phyloP scores from a whole-genome alignment of 2,329 filamentous ascomycete species.

The Aspergillus oerlinghausenensis region DNA sequence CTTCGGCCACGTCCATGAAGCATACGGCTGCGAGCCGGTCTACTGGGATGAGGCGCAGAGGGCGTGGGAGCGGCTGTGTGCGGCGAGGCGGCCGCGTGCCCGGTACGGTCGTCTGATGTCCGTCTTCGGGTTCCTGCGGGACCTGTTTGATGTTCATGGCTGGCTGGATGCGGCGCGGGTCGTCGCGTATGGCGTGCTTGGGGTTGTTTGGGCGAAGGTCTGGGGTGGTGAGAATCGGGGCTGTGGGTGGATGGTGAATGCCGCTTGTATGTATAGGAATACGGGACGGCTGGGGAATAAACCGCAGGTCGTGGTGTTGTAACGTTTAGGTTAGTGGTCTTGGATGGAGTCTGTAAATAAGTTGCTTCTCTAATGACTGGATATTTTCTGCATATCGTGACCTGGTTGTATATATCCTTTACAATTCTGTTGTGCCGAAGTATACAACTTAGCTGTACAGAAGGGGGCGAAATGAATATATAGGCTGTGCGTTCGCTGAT shows the following conservation, averaged over 20 bases:
- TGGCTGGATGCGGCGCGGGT: conserved; percentile 51
- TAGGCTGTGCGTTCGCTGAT: too few relatives aligned
- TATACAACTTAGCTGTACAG: too few relatives aligned
- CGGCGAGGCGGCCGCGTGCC: conserved; percentile 28
- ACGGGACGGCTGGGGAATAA: conserved; percentile 34
- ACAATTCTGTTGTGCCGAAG: too few relatives aligned
- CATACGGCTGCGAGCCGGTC: conserved; percentile 63
- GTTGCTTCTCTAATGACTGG: background rate
- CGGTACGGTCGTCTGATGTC: conserved; percentile 19
- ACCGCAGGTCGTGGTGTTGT: conserved; percentile 33
- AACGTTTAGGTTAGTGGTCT: background rate
- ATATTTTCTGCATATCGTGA: too few relatives aligned
- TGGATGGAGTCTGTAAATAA: background rate
- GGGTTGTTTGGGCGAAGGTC: conserved; percentile 56
- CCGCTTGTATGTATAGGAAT: conserved; percentile 44
- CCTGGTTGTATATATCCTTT: too few relatives aligned
- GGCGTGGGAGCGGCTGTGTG: conserved; percentile 64
- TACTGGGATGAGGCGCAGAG: conserved; percentile 72
- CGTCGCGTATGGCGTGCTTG: conserved; percentile 49
- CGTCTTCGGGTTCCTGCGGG: conserved; percentile 28
- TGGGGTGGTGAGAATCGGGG: conserved; percentile 52
- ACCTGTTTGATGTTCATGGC: conserved; percentile 31
- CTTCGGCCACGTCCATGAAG: conserved; percentile 81
- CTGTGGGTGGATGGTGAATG: conserved; percentile 55
- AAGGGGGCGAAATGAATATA: too few relatives aligned